Evolutionary conservation across 73 alveolate genomes (phyloP).

Genomic region (Durusdinium trenchii): DNA sequence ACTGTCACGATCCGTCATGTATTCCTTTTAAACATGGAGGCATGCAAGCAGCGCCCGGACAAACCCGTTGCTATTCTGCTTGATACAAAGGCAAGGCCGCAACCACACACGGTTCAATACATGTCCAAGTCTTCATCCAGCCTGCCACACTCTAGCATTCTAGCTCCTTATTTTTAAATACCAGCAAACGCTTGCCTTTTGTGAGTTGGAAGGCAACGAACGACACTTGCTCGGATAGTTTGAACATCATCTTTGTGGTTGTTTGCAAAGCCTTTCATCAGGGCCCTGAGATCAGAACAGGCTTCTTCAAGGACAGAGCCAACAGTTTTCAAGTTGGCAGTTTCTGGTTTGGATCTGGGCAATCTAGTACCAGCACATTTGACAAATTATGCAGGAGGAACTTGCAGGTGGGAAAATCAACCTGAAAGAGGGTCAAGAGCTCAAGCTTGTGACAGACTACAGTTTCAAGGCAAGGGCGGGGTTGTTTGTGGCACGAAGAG

Average conservation of each 20-base stretch:
- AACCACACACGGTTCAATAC: too few relatives aligned
- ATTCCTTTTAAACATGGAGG: slow-evolving; percentile 89
- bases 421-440: slow-evolving; percentile 97
- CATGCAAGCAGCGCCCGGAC: slow-evolving; percentile 98
- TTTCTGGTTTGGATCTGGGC: too few relatives aligned
- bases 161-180: too few relatives aligned
- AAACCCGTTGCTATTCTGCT: slow-evolving; percentile 98
- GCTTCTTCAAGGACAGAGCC: slow-evolving; percentile 97
- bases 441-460: slow-evolving; percentile 98
- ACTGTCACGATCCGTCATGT: too few relatives aligned
- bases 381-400: not conserved
- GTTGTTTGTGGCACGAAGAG: too few relatives aligned
- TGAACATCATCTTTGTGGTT: not conserved
- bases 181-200: not conserved
- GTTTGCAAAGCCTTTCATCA: slow-evolving; percentile 21
- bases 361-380: not conserved
- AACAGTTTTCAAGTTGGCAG: not conserved
- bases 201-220: not conserved
- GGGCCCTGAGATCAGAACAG: slow-evolving; percentile 99
- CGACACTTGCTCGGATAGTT: too few relatives aligned
- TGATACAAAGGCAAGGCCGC: slow-evolving; percentile 97
- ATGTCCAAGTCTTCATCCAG: too few relatives aligned
- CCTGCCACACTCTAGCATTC: too few relatives aligned
- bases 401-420: slow-evolving; percentile 96
- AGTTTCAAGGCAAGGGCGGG: slow-evolving; percentile 74